These are phyloP conservation scores for Sungouiozyma ichnusensis DNA, from an alignment of 805 yeast species.

Conservation along the genomic window DNA sequence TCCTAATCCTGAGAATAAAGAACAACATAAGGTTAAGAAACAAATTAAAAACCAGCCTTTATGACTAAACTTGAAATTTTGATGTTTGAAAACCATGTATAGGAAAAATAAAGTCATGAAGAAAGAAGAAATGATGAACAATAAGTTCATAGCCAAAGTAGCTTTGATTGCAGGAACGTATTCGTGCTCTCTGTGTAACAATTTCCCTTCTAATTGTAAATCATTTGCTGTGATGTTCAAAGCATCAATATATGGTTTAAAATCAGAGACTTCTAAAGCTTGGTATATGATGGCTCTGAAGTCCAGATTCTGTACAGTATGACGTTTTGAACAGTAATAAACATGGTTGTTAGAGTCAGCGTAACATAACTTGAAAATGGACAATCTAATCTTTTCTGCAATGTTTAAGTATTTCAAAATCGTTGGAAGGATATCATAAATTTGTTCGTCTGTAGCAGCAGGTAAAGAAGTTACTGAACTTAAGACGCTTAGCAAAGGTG, in stretches of 20 bases:
- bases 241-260: slow-evolving; percentile 24
- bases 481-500: slow-evolving; percentile 16
- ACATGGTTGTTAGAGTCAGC: slow-evolving; percentile 13
- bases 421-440: slow-evolving; percentile 17
- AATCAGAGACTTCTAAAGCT: slow-evolving; percentile 22
- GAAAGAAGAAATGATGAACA: slow-evolving; percentile 19
- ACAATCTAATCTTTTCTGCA: slow-evolving; percentile 21
- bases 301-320: slow-evolving; percentile 27
- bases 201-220: slow-evolving; percentile 23
- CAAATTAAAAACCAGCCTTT: slow-evolving; percentile 13
- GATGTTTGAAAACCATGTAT: slow-evolving; percentile 4
- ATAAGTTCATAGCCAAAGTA: slow-evolving; percentile 20
- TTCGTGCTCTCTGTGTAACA: slow-evolving; percentile 21
- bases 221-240: slow-evolving; percentile 19
- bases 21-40: slow-evolving; percentile 15
- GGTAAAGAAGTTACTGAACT: slow-evolving; percentile 8
- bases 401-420: slow-evolving; percentile 19
- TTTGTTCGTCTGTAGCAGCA: slow-evolving; percentile 12
- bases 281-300: slow-evolving; percentile 24
- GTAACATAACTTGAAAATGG: slow-evolving; percentile 25
- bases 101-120: slow-evolving; percentile 9
- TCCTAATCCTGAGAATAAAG: slow-evolving; percentile 22
- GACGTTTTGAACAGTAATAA: slow-evolving; percentile 17
- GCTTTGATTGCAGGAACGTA: slow-evolving; percentile 28
- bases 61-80: slow-evolving; percentile 5